phyloP scores from a whole-genome alignment of 2,329 filamentous ascomycete species.

The Mollisiaceae sp. region DNA sequence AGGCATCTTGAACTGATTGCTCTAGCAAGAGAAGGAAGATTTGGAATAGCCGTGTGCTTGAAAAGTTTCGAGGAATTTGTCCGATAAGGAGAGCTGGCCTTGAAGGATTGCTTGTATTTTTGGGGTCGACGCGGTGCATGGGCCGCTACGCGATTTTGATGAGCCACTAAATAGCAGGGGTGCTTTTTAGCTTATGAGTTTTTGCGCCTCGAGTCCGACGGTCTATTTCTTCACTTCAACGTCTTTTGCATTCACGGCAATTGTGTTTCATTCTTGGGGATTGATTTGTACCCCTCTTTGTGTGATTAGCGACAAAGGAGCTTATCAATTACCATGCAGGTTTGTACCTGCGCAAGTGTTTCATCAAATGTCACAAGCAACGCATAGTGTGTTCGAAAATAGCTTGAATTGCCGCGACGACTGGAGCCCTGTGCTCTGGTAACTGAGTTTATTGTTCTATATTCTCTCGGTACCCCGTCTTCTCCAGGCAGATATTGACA shows the following conservation, averaged over 20 bases:
- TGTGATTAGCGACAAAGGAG: not conserved
- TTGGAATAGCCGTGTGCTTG: slow-evolving; percentile 17
- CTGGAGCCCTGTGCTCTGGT: slow-evolving; percentile 49
- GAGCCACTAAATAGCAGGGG: not conserved
- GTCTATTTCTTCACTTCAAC: slow-evolving; percentile 2
- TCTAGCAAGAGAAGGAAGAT: slow-evolving; percentile 3
- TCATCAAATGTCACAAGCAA: slow-evolving; percentile 4
- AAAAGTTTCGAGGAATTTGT: not conserved
- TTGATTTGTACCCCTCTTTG: not conserved
- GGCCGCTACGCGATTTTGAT: slow-evolving; percentile 14
- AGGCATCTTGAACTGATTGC: slow-evolving; percentile 40
- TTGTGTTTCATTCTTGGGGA: slow-evolving; percentile 5
- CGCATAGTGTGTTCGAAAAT: slow-evolving; percentile 6
- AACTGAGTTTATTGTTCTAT: slow-evolving; percentile 66
- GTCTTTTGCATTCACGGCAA: slow-evolving; percentile 4
- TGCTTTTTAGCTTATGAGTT: slow-evolving; percentile 11
- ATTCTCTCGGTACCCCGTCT: slow-evolving; percentile 83
- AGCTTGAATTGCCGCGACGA: slow-evolving; percentile 42
- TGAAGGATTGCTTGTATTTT: not conserved
- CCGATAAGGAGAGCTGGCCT: slow-evolving; percentile 27
- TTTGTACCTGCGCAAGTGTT: not conserved
- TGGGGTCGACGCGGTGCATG: slow-evolving; percentile 7
- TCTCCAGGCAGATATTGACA: slow-evolving; percentile 74
- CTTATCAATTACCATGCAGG: not conserved
- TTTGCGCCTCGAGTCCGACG: not conserved